These are phyloP conservation scores for Pyracantha coccinea DNA, from an alignment of 331 rosid species.

Conservation along the genomic window DNA sequence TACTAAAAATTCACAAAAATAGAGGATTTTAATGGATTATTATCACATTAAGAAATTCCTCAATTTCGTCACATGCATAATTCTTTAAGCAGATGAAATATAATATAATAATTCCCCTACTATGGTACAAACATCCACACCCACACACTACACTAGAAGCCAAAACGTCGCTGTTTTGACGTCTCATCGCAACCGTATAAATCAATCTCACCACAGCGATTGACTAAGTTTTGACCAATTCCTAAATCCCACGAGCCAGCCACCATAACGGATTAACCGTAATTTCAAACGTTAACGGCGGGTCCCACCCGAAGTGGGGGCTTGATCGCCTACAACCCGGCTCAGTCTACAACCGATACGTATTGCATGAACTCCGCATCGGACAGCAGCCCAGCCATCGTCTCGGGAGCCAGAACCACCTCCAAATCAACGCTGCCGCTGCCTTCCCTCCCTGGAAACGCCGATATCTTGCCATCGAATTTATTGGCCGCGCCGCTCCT, in stretches of 20 bases:
- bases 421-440: constrained; percentile 82
- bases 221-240: constrained; percentile 1
- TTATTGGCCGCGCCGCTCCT: constrained; percentile 79
- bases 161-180: constrained; percentile 15
- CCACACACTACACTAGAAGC: not conserved
- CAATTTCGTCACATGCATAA: constrained; percentile 10
- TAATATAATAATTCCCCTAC: not conserved
- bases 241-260: not conserved
- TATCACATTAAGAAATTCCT: not conserved
- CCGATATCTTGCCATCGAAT: constrained; percentile 91
- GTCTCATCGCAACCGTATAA: constrained; percentile 4
- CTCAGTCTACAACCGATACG: constrained; percentile 20
- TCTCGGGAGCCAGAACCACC: constrained; percentile 70
- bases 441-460: constrained; percentile 77
- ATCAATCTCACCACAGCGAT: not conserved
- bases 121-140: not conserved
- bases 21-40: not conserved
- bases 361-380: constrained; percentile 80
- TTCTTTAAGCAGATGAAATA: not conserved
- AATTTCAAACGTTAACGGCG: not conserved
- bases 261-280: not conserved
- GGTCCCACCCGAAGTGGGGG: not conserved
- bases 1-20: no score
- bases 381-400: constrained; percentile 58
- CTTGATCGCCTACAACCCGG: not conserved